Conservation (phyloP, 192 early-diverging fungal genomes). For the Gigaspora rosea region DNA sequence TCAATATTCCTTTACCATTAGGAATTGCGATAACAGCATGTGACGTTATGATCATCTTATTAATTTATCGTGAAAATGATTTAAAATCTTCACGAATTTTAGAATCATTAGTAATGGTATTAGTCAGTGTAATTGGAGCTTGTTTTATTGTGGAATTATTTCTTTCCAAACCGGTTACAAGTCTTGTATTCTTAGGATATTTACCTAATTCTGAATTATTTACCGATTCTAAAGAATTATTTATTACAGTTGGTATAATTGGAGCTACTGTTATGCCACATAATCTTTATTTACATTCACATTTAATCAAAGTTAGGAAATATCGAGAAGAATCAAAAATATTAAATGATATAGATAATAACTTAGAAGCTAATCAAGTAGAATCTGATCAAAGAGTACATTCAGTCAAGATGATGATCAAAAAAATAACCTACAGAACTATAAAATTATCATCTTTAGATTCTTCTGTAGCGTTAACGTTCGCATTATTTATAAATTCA, state of each 20-base stretch:
- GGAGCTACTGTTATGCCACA: slow-evolving; percentile 92
- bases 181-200: slow-evolving; percentile 67
- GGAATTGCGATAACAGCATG: slow-evolving; percentile 75
- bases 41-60: slow-evolving; percentile 73
- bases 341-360: slow-evolving; percentile 35
- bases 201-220: slow-evolving; percentile 60
- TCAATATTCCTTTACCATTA: slow-evolving; percentile 65
- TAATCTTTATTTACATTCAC: slow-evolving; percentile 79
- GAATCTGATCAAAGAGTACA: slow-evolving; percentile 22
- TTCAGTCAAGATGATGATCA: slow-evolving; percentile 23
- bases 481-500: slow-evolving; percentile 76
- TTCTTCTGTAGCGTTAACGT: slow-evolving; percentile 63
- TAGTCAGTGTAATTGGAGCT: slow-evolving; percentile 62
- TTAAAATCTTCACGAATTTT: slow-evolving; percentile 57
- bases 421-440: slow-evolving; percentile 17
- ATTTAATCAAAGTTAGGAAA: slow-evolving; percentile 67
- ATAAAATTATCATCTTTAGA: slow-evolving; percentile 53
- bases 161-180: slow-evolving; percentile 57
- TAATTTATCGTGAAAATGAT: slow-evolving; percentile 57
- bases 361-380: slow-evolving; percentile 23
- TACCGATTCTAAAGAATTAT: slow-evolving; percentile 57
- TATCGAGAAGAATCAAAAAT: slow-evolving; percentile 29
- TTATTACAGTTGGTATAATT: slow-evolving; percentile 78
- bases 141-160: slow-evolving; percentile 70
- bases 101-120: slow-evolving; percentile 66